A percentile compares a stretch with the other conserved stretches of the same genome.
Evolutionary conservation across 345 rosid species (phyloP).

Genomic region (Gossypium thurberi): DNA sequence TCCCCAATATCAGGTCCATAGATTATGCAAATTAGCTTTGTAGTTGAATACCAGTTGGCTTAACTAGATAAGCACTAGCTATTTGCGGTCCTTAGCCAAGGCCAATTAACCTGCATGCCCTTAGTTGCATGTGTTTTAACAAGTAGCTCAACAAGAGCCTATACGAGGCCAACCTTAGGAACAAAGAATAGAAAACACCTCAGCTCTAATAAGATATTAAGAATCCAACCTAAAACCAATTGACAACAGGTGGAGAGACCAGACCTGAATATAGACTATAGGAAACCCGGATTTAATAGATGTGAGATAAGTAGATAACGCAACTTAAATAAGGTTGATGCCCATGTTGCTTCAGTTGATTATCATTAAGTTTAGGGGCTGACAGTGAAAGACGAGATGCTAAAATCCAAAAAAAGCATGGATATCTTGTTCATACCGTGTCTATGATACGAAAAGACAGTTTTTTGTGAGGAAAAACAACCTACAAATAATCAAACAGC

Average conservation of each 20-base stretch:
- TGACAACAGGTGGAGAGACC: background rate
- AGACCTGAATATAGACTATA: background rate
- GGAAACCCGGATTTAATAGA: background rate
- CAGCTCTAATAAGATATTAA: background rate
- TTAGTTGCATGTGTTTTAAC: background rate
- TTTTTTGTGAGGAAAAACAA: conserved; percentile 90
- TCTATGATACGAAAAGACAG: conserved; percentile 91
- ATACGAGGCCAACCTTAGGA: background rate
- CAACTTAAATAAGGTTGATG: background rate
- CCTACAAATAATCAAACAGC: conserved; percentile 41
- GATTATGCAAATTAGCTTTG: background rate
- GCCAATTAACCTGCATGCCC: conserved; percentile 6
- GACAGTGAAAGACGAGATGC: background rate
- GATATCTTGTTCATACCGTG: conserved; percentile 51
- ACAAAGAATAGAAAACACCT: background rate
- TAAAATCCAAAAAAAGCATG: conserved; percentile 1
- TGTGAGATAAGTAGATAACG: background rate
- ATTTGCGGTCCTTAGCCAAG: conserved; percentile 1
- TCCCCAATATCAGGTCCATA: conserved; percentile 13
- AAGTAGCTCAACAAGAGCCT: background rate
- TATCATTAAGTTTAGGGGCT: background rate
- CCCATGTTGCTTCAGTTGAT: background rate
- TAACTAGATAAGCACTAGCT: background rate
- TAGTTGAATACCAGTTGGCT: conserved; percentile 1
- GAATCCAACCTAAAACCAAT: background rate